These are phyloP conservation scores for Ophiostoma sp. DNA, from an alignment of 2,329 filamentous ascomycete genomes.

Conservation along the genomic window DNA sequence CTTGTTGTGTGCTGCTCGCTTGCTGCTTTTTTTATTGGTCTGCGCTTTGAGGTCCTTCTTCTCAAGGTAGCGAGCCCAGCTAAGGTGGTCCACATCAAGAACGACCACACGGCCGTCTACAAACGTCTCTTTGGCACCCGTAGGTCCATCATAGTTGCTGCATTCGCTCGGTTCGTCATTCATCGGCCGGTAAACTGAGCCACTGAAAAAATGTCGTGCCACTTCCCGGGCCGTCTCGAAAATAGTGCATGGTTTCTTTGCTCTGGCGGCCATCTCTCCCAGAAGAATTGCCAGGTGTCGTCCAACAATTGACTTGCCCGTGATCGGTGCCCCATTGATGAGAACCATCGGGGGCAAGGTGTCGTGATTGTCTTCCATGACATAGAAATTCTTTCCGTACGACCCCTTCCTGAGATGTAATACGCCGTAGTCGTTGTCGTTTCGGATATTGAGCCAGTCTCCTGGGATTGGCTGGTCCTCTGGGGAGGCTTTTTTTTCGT, in stretches of 20 bases:
- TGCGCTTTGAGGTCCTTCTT: not conserved
- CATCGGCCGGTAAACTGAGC: not conserved
- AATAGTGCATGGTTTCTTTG: not conserved
- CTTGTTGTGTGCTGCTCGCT: not conserved
- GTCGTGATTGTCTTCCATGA: not conserved
- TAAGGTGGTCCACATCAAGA: not conserved
- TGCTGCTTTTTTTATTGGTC: not conserved
- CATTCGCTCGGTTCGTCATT: not conserved
- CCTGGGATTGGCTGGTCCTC: not conserved
- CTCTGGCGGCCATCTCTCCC: not conserved
- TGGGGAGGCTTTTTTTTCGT: not conserved
- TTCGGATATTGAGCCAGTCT: not conserved
- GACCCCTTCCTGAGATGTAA: not conserved
- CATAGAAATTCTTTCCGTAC: not conserved
- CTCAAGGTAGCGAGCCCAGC: not conserved
- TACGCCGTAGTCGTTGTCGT: not conserved
- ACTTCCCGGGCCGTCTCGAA: not conserved
- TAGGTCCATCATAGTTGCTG: not conserved
- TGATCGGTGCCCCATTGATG: slow-evolving; percentile 20
- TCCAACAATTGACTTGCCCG: slow-evolving; percentile 26
- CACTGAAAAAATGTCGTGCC: not conserved
- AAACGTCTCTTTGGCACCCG: not conserved
- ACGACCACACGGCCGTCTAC: not conserved
- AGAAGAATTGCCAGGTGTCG: slow-evolving; percentile 17
- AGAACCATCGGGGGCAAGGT: slow-evolving; percentile 14